Base-by-base conservation (phyloP, 176 grass and related monocot genomes). In the Hsuehochloa calcarea region DNA sequence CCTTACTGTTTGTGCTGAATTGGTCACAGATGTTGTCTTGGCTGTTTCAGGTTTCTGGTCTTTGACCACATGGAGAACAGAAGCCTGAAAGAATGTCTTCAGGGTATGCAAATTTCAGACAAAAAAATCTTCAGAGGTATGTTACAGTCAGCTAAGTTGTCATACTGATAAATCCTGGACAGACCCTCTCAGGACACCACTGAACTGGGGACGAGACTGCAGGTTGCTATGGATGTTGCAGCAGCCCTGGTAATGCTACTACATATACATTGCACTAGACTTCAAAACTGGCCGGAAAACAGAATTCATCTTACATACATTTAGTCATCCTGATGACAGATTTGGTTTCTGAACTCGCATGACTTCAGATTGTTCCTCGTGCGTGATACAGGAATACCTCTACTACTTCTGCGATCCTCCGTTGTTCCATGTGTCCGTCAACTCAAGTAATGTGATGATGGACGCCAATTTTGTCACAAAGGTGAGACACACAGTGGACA, bases 1-100 rank as follows among this genome's bases (percentile, higher is more conserved):
- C 35, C 25, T 63, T 56, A 20, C 25, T 29, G 46, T 56, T 64
- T 70, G 0, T 75, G 35, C 22, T 63, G 20, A 62, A n/a, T 44
- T 49, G 38, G 20, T 41, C 45, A 20, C 58, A 11, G 3, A 22
- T 45, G 49, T 84, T 51, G 10, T 27, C 3, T 63, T 82, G 55
- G 44, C 10, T 20, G 73, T 78, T 73, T 82, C 82, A 97, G 96
- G 70, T 98, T 98, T 78, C 87, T 98, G 12, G 71, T 98, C 27
- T 98, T 95, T 82, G 93, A 98, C 50, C 88, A 95, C 72, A 92
- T 89, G 91, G 93, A 98, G 84, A 98, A 92, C 61, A 89, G 88
- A 50, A 98, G 85, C 68, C 82, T 98, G 19, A 93, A 92, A 37
- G 93, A 98, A 73, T 93, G 82, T 76, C 89, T 98, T 15, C 96